A percentile compares a stretch with the other conserved stretches of the same genome.
These are phyloP conservation scores for Botryotinia convoluta DNA, from an alignment of 2,329 filamentous ascomycete species.

Conservation along the genomic window DNA sequence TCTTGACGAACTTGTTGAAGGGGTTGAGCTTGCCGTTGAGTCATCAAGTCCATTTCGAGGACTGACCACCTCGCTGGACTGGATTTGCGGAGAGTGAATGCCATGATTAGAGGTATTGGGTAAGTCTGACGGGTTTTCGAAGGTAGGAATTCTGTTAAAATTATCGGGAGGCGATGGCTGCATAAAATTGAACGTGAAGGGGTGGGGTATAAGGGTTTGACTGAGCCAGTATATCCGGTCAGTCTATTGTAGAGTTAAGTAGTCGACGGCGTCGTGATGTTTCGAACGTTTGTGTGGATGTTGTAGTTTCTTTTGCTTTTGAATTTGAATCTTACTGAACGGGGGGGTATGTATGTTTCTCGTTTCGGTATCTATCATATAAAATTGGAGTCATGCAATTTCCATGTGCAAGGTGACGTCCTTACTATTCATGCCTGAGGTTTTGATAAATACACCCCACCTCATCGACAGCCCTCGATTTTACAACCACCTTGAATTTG, in stretches of 20 bases:
- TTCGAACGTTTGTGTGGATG: neutral
- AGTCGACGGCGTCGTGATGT: slow-evolving; percentile 20
- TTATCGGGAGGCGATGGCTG: slow-evolving; percentile 55
- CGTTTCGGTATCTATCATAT: slow-evolving; percentile 1
- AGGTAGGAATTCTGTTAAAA: slow-evolving; percentile 45
- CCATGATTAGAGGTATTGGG: slow-evolving; percentile 54
- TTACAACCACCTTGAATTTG: neutral
- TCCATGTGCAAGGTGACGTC: slow-evolving; percentile 19
- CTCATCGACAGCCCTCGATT: neutral
- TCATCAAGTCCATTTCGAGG: slow-evolving; percentile 29
- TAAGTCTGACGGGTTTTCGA: slow-evolving; percentile 40
- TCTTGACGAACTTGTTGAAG: slow-evolving; percentile 27
- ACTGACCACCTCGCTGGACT: slow-evolving; percentile 40
- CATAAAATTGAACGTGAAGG: slow-evolving; percentile 55
- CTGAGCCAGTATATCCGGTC: slow-evolving; percentile 40
- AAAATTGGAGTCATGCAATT: slow-evolving; percentile 9
- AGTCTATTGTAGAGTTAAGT: slow-evolving; percentile 29
- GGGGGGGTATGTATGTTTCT: neutral
- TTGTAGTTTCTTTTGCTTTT: neutral
- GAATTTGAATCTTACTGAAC: neutral
- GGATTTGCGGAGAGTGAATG: slow-evolving; percentile 47
- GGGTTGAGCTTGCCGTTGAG: slow-evolving; percentile 25
- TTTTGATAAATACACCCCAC: neutral
- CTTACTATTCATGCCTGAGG: slow-evolving; percentile 6
- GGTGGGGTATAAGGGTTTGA: slow-evolving; percentile 28